These are phyloP conservation scores for Cordyceps tenuipes DNA, from an alignment of 2,329 filamentous ascomycete species.

Conservation along the genomic window DNA sequence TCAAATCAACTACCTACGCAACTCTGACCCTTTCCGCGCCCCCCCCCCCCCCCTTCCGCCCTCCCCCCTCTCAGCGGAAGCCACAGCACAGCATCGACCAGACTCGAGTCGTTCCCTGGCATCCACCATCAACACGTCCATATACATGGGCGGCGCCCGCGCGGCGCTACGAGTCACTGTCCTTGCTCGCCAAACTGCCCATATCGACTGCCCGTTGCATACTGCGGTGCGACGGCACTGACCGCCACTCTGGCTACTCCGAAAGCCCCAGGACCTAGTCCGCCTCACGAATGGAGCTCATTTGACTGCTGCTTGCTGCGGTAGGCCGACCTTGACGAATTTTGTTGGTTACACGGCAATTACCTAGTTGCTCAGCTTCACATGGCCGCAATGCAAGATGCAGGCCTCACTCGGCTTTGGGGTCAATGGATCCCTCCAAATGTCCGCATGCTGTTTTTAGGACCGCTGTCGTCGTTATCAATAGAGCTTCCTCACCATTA, in stretches of 20 bases:
- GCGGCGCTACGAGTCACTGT: not conserved
- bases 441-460: not conserved
- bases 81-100: not conserved
- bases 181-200: constrained; percentile 1
- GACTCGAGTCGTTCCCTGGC: not conserved
- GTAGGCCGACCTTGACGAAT: not conserved
- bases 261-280: not conserved
- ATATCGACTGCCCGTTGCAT: constrained; percentile 5
- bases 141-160: not conserved
- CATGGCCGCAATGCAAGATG: not conserved
- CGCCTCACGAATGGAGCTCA: not conserved
- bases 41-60: no score
- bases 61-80: not conserved
- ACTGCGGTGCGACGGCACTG: constrained; percentile 8
- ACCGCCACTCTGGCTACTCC: constrained; percentile 8
- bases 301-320: not conserved
- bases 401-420: not conserved
- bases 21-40: no score
- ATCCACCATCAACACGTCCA: not conserved
- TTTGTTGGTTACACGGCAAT: constrained; percentile 8
- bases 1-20: not conserved
- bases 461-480: not conserved
- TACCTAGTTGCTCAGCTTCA: not conserved
- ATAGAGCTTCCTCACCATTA: not conserved
- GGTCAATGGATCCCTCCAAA: not conserved